Evolutionary conservation across 2,329 filamentous ascomycete species (phyloP), one percentile per base, ranked within the genome.

Genomic region (Beauveria pseudobassiana): DNA sequence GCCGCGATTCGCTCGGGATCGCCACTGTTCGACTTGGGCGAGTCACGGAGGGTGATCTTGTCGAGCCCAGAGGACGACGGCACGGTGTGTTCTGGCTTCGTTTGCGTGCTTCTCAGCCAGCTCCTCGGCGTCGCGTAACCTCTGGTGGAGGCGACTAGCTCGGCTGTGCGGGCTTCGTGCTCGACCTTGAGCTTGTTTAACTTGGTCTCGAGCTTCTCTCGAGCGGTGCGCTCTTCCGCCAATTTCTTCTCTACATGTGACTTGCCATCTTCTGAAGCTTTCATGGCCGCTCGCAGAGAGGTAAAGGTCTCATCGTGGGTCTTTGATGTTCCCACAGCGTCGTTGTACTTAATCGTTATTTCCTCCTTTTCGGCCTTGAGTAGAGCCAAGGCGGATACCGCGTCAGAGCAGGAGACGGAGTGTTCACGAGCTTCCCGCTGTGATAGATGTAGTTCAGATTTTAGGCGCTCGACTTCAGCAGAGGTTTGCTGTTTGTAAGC

Each of bases 351-450:
- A 40, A 78, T 78, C 59, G 83, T 81, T 16, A 96, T 74, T 65
- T 96, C 91, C 3, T 88, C 84, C 73, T 95, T 96, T 71, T 98
- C 93, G n/a, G 96, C 83, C 60, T 82, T 82, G n/a, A 96, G 77
- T 63, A 96, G 77, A 67, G 91, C 87, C 48, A 90, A 78, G 45
- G 88, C 81, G 1, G 91, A 85, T 61, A 89, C 80, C 1, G 93
- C 88, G 72, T 97, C 91, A 0, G 90, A 82, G 43, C 87, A 86
- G 30, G 85, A 79, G n/a, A 92, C 84, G 0, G 90, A 85, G 66
- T 96, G 89, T 67, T 98, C 91, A 63, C 95, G 84, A 24, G 89
- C 86, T 62, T 88, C 84, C 38, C 87, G 88, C 71, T 96, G 89
- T 1, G 85, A 81, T 67, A 90, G 81, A 70, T 98, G 91, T 42